phyloP scores from a whole-genome alignment of 177 flowering plant species.

The Vitis hybrid region DNA sequence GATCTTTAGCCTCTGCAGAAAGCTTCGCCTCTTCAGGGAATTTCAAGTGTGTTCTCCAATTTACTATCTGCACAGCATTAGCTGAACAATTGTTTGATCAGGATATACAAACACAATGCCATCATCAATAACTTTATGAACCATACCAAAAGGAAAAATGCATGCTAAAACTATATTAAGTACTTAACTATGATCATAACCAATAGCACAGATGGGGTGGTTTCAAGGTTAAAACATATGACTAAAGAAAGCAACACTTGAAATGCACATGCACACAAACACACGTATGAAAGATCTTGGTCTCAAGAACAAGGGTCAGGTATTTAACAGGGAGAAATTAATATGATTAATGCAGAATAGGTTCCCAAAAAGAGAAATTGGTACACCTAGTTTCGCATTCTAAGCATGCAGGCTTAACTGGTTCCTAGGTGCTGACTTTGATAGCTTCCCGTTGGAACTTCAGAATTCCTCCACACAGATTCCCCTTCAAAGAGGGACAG shows the following conservation, averaged over 20 bases:
- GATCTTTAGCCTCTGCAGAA: constrained; percentile 40
- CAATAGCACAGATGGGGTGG: neutral
- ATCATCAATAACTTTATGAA: neutral
- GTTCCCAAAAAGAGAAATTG: neutral
- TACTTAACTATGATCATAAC: neutral
- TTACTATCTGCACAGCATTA: constrained; percentile 33
- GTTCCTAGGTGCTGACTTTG: too few species aligned
- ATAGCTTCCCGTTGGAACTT: too few species aligned
- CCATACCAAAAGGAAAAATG: neutral
- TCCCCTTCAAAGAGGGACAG: too few species aligned
- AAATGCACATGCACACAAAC: neutral
- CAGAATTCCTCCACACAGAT: too few species aligned
- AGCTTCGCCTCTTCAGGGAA: constrained; percentile 45
- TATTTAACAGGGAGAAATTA: neutral
- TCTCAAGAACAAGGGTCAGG: neutral
- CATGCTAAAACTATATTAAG: neutral
- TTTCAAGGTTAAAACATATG: neutral
- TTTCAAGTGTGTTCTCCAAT: constrained; percentile 42
- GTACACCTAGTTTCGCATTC: neutral
- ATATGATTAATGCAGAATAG: neutral
- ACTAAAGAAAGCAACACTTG: neutral
- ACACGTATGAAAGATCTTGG: neutral
- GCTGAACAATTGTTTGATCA: constrained; percentile 9
- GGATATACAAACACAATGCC: constrained; percentile 1
- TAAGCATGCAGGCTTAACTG: too few species aligned